phyloP scores from a whole-genome alignment of 1,284 basidiomycete species.

The Rugosomyces carneus region DNA sequence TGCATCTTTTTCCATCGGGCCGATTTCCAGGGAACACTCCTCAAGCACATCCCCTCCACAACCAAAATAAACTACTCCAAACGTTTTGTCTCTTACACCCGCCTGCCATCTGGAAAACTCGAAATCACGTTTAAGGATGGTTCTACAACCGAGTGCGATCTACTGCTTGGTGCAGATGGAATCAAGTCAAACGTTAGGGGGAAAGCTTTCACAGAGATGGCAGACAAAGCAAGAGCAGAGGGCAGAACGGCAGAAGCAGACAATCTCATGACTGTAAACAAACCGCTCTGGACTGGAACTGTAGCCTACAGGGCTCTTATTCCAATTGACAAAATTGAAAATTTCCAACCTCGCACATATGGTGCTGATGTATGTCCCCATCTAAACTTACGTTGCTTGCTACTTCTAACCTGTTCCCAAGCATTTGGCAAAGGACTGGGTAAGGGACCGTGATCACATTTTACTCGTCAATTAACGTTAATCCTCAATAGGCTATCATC shows the following conservation, averaged over 20 bases:
- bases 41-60: slow-evolving; percentile 16
- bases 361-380: too few species aligned
- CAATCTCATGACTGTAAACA: slow-evolving; percentile 13
- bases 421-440: slow-evolving; percentile 10
- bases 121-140: slow-evolving; percentile 20
- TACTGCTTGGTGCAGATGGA: slow-evolving; percentile 24
- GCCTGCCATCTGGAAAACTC: slow-evolving; percentile 7
- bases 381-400: too few species aligned
- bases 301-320: slow-evolving; percentile 36
- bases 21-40: slow-evolving; percentile 19
- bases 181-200: slow-evolving; percentile 20
- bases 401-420: too few species aligned
- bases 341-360: slow-evolving; percentile 2
- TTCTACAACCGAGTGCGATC: slow-evolving; percentile 19
- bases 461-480: neutral
- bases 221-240: neutral
- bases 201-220: slow-evolving; percentile 9
- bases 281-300: slow-evolving; percentile 38
- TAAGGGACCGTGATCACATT: neutral
- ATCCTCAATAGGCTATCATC: slow-evolving; percentile 4
- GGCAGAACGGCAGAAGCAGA: slow-evolving; percentile 5
- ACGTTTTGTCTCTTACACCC: slow-evolving; percentile 19
- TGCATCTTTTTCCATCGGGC: slow-evolving; percentile 21
- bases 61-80: slow-evolving; percentile 18
- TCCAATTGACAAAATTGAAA: slow-evolving; percentile 19